These are phyloP conservation scores for Aurinia saxatilis DNA, from an alignment of 345 rosid genomes.

Conservation along the genomic window DNA sequence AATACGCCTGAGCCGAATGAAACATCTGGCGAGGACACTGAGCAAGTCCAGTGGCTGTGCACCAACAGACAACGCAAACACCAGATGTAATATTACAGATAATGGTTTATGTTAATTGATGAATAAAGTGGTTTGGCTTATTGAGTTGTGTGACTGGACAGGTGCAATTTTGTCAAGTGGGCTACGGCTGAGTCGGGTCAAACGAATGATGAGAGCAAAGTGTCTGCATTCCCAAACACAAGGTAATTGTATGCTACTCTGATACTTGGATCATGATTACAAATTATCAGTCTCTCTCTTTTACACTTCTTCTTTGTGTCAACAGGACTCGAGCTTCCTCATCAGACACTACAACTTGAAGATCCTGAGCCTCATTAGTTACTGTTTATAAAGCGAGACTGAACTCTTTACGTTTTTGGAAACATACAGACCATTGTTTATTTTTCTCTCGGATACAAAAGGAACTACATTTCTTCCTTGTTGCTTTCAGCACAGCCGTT, in stretches of 20 bases:
- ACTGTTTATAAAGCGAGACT: not conserved
- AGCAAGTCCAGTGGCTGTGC: conserved; percentile 25
- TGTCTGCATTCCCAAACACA: conserved; percentile 22
- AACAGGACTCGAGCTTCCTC: not conserved
- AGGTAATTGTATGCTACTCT: conserved; percentile 22
- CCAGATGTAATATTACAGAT: conserved; percentile 51
- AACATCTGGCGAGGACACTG: conserved; percentile 68
- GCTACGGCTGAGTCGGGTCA: conserved; percentile 61
- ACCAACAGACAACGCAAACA: conserved; percentile 21
- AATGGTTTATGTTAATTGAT: no score
- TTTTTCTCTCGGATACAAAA: not conserved
- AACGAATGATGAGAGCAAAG: conserved; percentile 57
- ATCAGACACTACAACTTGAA: not conserved
- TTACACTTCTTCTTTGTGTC: not conserved
- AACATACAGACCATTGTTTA: not conserved
- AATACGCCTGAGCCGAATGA: conserved; percentile 59
- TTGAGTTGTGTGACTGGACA: conserved; percentile 18
- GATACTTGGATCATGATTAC: not conserved
- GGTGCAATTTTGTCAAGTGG: conserved; percentile 45
- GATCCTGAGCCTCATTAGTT: not conserved
- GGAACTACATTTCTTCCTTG: not conserved
- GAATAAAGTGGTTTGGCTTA: not conserved
- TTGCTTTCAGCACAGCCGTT: not conserved
- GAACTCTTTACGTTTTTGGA: not conserved
- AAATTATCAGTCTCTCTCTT: not conserved